Conservation (phyloP, 768 basidiomycete species). For the Boletus vermiculosoides region DNA sequence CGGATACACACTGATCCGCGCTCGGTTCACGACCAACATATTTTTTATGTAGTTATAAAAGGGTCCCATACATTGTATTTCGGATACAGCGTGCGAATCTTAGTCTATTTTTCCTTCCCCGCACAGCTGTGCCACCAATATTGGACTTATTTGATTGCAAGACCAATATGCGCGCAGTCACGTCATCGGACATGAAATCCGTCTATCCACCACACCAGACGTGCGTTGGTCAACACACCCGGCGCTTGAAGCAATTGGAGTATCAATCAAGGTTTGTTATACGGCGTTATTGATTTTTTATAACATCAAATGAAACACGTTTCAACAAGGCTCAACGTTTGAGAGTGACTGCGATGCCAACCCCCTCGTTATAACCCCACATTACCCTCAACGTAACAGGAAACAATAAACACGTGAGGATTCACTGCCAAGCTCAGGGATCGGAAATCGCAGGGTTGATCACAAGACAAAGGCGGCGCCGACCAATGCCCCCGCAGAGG, state of each 20-base stretch:
- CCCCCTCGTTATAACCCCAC: not conserved
- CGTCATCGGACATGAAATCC: not conserved
- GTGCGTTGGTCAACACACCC: not conserved
- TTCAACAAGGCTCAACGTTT: not conserved
- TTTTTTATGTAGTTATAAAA: too few species aligned
- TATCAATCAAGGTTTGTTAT: not conserved
- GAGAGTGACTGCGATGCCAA: not conserved
- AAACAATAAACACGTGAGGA: not conserved
- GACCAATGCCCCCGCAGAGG: constrained; percentile 25
- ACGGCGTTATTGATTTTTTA: not conserved
- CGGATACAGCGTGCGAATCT: not conserved
- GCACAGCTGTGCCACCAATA: not conserved
- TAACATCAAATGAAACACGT: not conserved
- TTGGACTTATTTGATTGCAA: not conserved
- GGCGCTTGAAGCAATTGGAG: not conserved
- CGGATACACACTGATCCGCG: too few species aligned
- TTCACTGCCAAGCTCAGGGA: not conserved
- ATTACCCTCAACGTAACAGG: not conserved
- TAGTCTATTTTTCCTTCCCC: not conserved
- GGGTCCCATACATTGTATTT: not conserved
- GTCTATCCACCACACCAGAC: not conserved
- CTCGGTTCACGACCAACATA: too few species aligned
- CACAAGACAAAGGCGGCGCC: constrained; percentile 28
- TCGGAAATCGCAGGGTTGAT: not conserved
- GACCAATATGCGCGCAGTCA: too few species aligned